Base-by-base conservation (phyloP, 2,329 filamentous ascomycete genomes). In the Nannizziopsis arthrosporioides region DNA sequence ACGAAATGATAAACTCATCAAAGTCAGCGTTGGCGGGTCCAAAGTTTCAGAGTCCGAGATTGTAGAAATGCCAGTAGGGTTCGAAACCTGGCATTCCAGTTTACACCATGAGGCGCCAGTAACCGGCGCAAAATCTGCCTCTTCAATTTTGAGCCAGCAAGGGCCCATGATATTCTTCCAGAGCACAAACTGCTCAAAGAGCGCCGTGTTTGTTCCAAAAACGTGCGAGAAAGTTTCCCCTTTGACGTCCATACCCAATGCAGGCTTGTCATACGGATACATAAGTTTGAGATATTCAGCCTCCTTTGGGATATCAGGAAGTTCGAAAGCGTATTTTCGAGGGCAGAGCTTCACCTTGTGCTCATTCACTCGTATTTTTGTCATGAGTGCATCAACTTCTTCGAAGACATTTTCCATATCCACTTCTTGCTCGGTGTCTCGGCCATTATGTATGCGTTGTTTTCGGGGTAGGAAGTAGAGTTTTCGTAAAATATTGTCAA, bases 91-190 rank as follows among this genome's bases (percentile, higher is more conserved):
- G 42, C 94, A 81, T 66, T 98, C 92, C 9, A 98, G 78, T 67
- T 95, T 96, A 73, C 92, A 95, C 77, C 93, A 92, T 0, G 92
- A 98, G 9, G 88, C 85, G 58, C 95, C 95, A 65, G 87, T 90
- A 56, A 96, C 75, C 5, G 84, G 74, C 14, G 77, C 76, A 62
- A 94, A 95, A 63, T 95, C 82, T 27, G 85, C 85, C 55, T 84
- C 82, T 55, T 88, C 77, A 48, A 98, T 92, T 61, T 83, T 89
- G 40, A 98, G 76, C 92, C 92, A 98, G 64, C 92, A 96, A 27
- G 92, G 92, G 1, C 92, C 92, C 90, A 95, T 98, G 57, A 98
- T 85, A 61, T 94, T 94, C 70, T 95, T 96, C 85, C 89, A 95
- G 4, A 98, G 75, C 15, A 98, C 92, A 61, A 98, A 98, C 58